Evolutionary conservation across 1,139 yeast genomes (phyloP), one percentile per base, ranked within the genome.

Genomic region (Spencermartinsiella ligniputridi): DNA sequence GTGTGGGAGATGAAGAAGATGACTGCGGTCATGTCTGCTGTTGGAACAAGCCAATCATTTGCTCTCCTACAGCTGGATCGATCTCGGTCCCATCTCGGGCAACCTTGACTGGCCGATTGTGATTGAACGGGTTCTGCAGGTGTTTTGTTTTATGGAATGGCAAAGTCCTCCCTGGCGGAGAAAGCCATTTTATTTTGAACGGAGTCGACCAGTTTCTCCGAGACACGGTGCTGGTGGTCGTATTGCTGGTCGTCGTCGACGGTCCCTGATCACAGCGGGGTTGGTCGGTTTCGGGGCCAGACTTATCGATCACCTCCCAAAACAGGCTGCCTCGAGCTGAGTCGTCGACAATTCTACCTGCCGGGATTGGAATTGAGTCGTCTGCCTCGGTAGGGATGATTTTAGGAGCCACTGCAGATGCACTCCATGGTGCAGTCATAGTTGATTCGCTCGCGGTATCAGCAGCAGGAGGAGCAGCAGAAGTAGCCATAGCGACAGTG

Each of bases 71-170:
- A 1, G 41, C 38, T 1, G 69, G 66, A 42, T 64, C 69, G 29
- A 68, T 54, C 49, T 68, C 72, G 2, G 72, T 68, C 2, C 72
- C 72, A 44, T 68, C 72, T 20, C 71, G 55, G 2, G 72, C 72
- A 35, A 69, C 60, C 46, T 68, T 68, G 35, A 68, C 63, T 4
- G 67, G 67, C 45, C 63, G 59, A 52, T 65, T 60, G 17, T 56
- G 55, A 51, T 68, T 69, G 44, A 59, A 57, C 2, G 68, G 55
- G 50, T 68, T 68, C 13, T 58, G 57, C 35, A 68, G 50, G 39
- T 62, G 60, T 27, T 54, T 50, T 1, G 67, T 62, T 38, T 56
- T 55, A 37, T 51, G 51, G 48, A 68, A 68, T n/a, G 67, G 59
- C 33, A 68, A 54, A 29, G 58, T 50, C 30, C 48, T 37, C 42